Base-by-base conservation (phyloP, 1,284 basidiomycete genomes). In the Ustilago shanxiensis region DNA sequence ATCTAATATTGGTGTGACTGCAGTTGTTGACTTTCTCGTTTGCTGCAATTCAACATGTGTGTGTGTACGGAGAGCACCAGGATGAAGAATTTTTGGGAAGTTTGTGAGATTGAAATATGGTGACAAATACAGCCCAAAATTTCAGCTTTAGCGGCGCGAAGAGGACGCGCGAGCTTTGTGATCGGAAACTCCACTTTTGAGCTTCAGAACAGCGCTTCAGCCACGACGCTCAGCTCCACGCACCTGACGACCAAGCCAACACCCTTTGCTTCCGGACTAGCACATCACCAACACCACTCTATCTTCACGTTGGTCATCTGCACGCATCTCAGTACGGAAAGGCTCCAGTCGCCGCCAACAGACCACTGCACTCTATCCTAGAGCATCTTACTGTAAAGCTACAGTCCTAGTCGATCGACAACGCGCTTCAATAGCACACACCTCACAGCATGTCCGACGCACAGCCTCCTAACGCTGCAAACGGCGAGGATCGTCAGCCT, bases 111-210 rank as follows among this genome's bases (percentile, higher is more conserved):
- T 44, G 35, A 3, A 2, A 20, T 3, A 7, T 45, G 2, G n/a
- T 45, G n/a, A 20, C 22, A 37, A 37, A 37, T n/a, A n/a, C n/a
- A n/a, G n/a, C n/a, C n/a, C n/a, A n/a, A n/a, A n/a, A n/a, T n/a
- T n/a, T n/a, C n/a, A n/a, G n/a, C n/a, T n/a, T n/a, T n/a, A n/a
- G 47, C 47, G 47, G 47, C 47, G 47, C 47, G 47, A 49, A 49
- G 24, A 54, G 63, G 66, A 68, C 65, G 71, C 65, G 71, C 58
- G 71, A 68, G 65, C 60, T 51, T 31, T 72, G 70, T 72, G 71
- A 73, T 68, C 65, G 71, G 67, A 47, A 61, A 60, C 68, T 65
- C 68, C 62, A 71, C 68, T 71, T 65, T 60, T 16, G 13, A 20
- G 41, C 41, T 44, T 24, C 51, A 47, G 24, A 24, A 33, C 53